A percentile compares a stretch with the other conserved stretches of the same genome.
Evolutionary conservation across 148 eudicot species (phyloP).

Genomic region (Camellia japonica): DNA sequence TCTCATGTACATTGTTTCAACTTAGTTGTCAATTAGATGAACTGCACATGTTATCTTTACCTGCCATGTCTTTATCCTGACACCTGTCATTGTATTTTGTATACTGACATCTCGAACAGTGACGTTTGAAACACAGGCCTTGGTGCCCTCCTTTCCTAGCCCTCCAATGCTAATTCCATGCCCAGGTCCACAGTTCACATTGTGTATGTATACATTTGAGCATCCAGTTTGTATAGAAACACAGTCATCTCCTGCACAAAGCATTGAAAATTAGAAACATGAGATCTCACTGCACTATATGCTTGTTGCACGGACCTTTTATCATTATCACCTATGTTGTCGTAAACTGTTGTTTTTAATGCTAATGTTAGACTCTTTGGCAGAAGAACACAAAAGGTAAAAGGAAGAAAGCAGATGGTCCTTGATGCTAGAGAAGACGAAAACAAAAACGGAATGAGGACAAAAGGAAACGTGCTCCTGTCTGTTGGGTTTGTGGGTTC

Average conservation of each 20-base stretch:
- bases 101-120: slow-evolving; percentile 67
- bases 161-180: slow-evolving; percentile 99
- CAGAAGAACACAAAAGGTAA: slow-evolving; percentile 6
- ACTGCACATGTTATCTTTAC: slow-evolving; percentile 32
- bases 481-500: slow-evolving; percentile 9
- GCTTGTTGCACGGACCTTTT: neutral
- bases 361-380: neutral
- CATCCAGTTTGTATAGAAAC: slow-evolving; percentile 92
- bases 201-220: slow-evolving; percentile 70
- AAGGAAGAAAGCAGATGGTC: neutral
- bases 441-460: slow-evolving; percentile 3
- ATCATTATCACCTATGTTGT: neutral
- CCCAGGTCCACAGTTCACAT: slow-evolving; percentile 92
- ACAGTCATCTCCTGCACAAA: slow-evolving; percentile 88
- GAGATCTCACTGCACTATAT: neutral
- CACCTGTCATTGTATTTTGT: slow-evolving; percentile 86
- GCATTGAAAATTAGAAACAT: neutral
- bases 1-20: neutral
- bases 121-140: slow-evolving; percentile 86
- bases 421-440: neutral
- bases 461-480: slow-evolving; percentile 13
- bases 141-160: slow-evolving; percentile 75
- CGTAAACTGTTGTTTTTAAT: neutral
- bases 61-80: slow-evolving; percentile 99
- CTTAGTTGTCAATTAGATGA: neutral